Conservation (phyloP, 2,329 filamentous ascomycete genomes). For the Xylaria sp. region DNA sequence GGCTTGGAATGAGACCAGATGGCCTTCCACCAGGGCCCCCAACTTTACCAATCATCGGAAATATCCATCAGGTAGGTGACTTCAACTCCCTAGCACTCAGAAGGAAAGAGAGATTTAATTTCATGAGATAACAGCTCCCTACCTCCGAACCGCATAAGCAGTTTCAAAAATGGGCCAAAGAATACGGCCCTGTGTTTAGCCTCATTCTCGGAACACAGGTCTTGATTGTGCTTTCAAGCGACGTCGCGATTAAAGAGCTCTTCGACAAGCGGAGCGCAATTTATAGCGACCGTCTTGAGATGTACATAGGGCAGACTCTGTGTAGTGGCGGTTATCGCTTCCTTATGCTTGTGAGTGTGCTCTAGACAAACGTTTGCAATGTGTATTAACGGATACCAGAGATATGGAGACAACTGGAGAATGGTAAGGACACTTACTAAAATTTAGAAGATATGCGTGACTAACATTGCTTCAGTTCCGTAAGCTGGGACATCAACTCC, state of each 20-base stretch:
- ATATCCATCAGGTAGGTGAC: constrained; percentile 19
- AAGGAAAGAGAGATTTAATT: not conserved
- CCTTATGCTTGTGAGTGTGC: constrained; percentile 17
- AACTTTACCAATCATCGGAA: constrained; percentile 24
- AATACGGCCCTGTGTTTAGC: constrained; percentile 24
- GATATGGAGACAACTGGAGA: constrained; percentile 9
- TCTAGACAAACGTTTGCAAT: not conserved
- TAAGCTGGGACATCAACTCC: constrained; percentile 17
- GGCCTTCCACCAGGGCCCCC: constrained; percentile 25
- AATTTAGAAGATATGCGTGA: not conserved
- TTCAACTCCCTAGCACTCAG: not conserved
- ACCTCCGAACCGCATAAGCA: constrained; percentile 13
- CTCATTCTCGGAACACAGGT: constrained; percentile 26
- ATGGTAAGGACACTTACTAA: not conserved
- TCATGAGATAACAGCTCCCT: not conserved
- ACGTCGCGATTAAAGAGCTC: constrained; percentile 21
- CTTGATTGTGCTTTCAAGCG: constrained; percentile 19
- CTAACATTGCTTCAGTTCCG: constrained; percentile 12
- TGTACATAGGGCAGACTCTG: constrained; percentile 12
- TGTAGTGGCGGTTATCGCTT: constrained; percentile 19
- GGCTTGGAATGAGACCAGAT: constrained; percentile 11
- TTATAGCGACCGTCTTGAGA: constrained; percentile 14
- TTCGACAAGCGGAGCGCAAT: constrained; percentile 22
- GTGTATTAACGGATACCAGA: not conserved
- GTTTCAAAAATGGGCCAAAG: constrained; percentile 29